These are phyloP conservation scores for Akanthomyces uredinophilus DNA, from an alignment of 2,329 filamentous ascomycete genomes.

Conservation along the genomic window DNA sequence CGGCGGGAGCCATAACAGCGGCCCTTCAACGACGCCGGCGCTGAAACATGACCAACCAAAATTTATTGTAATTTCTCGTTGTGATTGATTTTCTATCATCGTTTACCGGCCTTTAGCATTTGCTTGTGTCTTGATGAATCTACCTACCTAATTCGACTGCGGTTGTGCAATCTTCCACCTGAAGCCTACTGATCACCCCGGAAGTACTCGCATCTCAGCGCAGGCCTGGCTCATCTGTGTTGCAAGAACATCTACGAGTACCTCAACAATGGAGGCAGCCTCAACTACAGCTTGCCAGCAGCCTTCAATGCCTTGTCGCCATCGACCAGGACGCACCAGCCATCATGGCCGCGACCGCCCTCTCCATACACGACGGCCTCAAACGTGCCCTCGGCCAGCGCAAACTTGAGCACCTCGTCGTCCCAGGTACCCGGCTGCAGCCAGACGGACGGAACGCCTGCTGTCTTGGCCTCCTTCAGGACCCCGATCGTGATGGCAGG, in stretches of 20 bases:
- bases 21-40: neutral
- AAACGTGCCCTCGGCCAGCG: constrained; percentile 56
- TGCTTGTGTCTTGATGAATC: neutral
- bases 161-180: neutral
- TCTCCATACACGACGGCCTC: constrained; percentile 63
- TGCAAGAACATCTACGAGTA: neutral
- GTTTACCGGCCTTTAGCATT: neutral
- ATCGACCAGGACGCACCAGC: constrained; percentile 86
- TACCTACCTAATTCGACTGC: neutral
- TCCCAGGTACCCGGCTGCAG: constrained; percentile 89
- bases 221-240: too few species aligned
- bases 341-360: constrained; percentile 62
- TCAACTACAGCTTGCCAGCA: constrained; percentile 47
- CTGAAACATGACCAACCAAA: neutral
- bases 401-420: constrained; percentile 66
- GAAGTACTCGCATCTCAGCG: too few species aligned
- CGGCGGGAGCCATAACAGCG: neutral
- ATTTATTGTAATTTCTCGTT: neutral
- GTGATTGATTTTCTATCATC: neutral
- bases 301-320: constrained; percentile 60
- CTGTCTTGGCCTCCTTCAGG: constrained; percentile 69
- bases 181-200: too few species aligned
- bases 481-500: constrained; percentile 70
- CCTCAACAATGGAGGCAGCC: neutral
- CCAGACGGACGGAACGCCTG: constrained; percentile 74